Conservation (phyloP, 768 basidiomycete genomes). For the Lenzites betulinus region DNA sequence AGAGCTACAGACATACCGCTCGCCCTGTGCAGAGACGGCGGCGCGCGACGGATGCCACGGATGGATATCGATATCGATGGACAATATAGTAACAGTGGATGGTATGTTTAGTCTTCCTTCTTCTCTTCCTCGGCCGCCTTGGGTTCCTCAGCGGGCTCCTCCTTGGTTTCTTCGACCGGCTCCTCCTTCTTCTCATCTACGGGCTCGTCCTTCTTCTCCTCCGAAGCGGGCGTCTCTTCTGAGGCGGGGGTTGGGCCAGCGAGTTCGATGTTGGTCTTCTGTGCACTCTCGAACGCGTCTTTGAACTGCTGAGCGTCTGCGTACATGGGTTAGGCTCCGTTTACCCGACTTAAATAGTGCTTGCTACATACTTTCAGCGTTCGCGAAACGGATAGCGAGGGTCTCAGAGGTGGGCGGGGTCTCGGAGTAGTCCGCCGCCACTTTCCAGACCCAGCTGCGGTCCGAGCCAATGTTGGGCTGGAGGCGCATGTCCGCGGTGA, state of each 20-base stretch:
- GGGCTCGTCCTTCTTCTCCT: conserved; percentile 32
- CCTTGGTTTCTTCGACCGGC: conserved; percentile 20
- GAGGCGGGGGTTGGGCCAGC: conserved; percentile 26
- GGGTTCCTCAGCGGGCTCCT: conserved; percentile 18
- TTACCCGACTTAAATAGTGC: not conserved
- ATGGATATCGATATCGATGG: conserved; percentile 11
- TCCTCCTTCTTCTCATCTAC: conserved; percentile 33
- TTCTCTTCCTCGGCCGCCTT: conserved; percentile 24
- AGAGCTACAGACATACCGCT: conserved; percentile 12
- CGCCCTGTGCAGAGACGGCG: not conserved
- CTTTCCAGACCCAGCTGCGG: conserved; percentile 99
- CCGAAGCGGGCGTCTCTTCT: conserved; percentile 33
- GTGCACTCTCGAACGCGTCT: conserved; percentile 82
- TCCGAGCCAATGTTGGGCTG: conserved; percentile 99
- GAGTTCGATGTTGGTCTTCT: conserved; percentile 62
- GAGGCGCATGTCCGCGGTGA: conserved; percentile 87
- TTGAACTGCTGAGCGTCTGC: conserved; percentile 89
- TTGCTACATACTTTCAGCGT: conserved; percentile 78
- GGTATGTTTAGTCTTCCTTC: conserved; percentile 29
- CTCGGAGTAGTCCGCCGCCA: conserved; percentile 93
- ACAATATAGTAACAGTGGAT: conserved; percentile 13
- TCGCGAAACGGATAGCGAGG: conserved; percentile 97
- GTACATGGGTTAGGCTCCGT: not conserved
- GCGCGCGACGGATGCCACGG: conserved; percentile 8
- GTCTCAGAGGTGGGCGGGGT: conserved; percentile 89